These are phyloP conservation scores for Penicilliopsis zonata DNA, from an alignment of 495 filamentous ascomycete species.

Conservation along the genomic window DNA sequence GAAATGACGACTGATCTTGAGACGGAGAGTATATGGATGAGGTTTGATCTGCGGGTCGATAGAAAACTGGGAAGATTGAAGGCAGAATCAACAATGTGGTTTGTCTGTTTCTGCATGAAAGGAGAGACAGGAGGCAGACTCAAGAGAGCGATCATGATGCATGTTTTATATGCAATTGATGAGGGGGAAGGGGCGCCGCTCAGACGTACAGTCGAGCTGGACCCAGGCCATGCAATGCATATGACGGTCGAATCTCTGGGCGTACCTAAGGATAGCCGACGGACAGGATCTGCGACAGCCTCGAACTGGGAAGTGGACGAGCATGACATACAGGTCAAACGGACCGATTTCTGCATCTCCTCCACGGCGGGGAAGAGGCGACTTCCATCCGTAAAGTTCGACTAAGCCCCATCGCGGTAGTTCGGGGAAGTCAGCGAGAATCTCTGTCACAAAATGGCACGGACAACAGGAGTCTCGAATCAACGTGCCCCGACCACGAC, in stretches of 20 bases:
- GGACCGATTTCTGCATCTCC: no score
- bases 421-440: constrained; percentile 4
- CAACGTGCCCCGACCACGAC: constrained; percentile 13
- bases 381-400: constrained; percentile 11
- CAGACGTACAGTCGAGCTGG: constrained; percentile 6
- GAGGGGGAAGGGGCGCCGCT: constrained; percentile 14
- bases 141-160: constrained; percentile 11
- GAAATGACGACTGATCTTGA: no score
- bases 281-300: constrained; percentile 16
- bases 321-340: constrained; percentile 15
- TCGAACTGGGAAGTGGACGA: constrained; percentile 10
- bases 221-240: background rate
- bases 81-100: no score
- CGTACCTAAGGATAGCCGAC: constrained; percentile 24
- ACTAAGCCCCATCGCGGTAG: constrained; percentile 2
- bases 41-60: no score
- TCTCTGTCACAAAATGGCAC: constrained; percentile 31
- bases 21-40: no score
- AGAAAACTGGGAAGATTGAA: no score
- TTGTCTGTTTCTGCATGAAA: no score
- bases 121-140: no score
- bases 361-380: constrained; percentile 12
- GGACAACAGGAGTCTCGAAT: constrained; percentile 26
- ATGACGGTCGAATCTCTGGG: constrained; percentile 3
- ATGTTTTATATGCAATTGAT: constrained; percentile 18